Base-by-base conservation (phyloP, 768 basidiomycete genomes). In the Trametes punicea region DNA sequence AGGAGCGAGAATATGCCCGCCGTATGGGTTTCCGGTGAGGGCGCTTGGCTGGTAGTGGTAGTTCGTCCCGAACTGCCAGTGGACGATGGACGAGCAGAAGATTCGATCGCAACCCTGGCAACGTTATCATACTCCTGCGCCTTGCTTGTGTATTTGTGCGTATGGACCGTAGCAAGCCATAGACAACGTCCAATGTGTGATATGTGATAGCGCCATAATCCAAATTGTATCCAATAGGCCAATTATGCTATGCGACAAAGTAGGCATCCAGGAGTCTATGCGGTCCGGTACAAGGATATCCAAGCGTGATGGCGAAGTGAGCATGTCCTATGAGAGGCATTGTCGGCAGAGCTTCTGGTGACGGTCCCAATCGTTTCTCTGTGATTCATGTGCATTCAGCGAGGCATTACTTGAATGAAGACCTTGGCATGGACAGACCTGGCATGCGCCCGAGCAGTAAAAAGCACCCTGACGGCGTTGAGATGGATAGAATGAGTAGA, bases 1-100 rank as follows among this genome's bases (percentile, higher is more conserved):
- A 98, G 71, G 86, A 95, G 72, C 74, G 78, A 55, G 90, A 93
- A 60, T 98, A 98, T 69, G 93, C 87, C 4, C 80, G 80, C 65
- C 78, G 90, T 55, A 98, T 98, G 96, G 94, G 95, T 6, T 98
- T 83, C 71, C 80, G 75, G 63, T 64, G 69, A 69, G 15, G 13
- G 30, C 30, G 45, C 1, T 4, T 9, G 26, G 16, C 15, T 2
- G 7, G 42, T 26, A 18, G 8, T 21, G 1, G 26, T 6, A n/a
- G n/a, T 18, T 4, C 5, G 9, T 41, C 40, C 5, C 5, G 6
- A 18, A 1, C 36, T 1, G 36, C 20, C 36, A 10, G n/a, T n/a
- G n/a, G n/a, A n/a, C n/a, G n/a, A n/a, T n/a, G n/a, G n/a, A n/a
- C n/a, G n/a, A n/a, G n/a, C n/a, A n/a, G n/a, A n/a, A n/a, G n/a